phyloP scores from a whole-genome alignment of 805 yeast species.

The Candida germanica region DNA sequence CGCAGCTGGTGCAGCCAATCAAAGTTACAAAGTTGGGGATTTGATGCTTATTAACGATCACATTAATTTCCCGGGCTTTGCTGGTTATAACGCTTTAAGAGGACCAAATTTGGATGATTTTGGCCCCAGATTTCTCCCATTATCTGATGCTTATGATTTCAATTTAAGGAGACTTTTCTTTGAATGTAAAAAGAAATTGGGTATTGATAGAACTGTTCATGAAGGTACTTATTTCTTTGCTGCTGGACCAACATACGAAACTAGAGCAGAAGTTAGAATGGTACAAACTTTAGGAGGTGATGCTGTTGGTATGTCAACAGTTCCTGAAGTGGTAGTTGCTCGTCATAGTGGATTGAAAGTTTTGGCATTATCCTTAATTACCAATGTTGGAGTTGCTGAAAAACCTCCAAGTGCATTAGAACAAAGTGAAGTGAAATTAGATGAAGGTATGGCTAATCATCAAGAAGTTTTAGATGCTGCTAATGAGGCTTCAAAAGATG shows the following conservation, averaged over 20 bases:
- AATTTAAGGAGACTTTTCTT: slow-evolving; percentile 63
- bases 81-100: slow-evolving; percentile 82
- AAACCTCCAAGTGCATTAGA: slow-evolving; percentile 67
- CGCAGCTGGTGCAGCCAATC: slow-evolving; percentile 90
- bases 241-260: slow-evolving; percentile 92
- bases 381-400: slow-evolving; percentile 74
- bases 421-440: slow-evolving; percentile 48
- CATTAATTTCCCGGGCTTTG: slow-evolving; percentile 84
- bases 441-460: slow-evolving; percentile 82
- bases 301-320: slow-evolving; percentile 97
- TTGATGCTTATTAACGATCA: slow-evolving; percentile 90
- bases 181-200: slow-evolving; percentile 42
- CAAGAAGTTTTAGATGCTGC: slow-evolving; percentile 89
- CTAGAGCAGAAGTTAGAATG: slow-evolving; percentile 86
- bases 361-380: slow-evolving; percentile 80
- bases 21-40: slow-evolving; percentile 72
- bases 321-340: slow-evolving; percentile 92
- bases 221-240: slow-evolving; percentile 87
- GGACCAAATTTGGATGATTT: slow-evolving; percentile 79
- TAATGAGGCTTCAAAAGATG: slow-evolving; percentile 74
- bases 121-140: slow-evolving; percentile 86
- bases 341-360: slow-evolving; percentile 83
- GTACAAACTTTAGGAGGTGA: slow-evolving; percentile 77
- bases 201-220: slow-evolving; percentile 59
- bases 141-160: slow-evolving; percentile 86